Evolutionary conservation across 2,329 filamentous ascomycete genomes (phyloP), one percentile per base, ranked within the genome.

Genomic region (Colletotrichum neosansevieriae): DNA sequence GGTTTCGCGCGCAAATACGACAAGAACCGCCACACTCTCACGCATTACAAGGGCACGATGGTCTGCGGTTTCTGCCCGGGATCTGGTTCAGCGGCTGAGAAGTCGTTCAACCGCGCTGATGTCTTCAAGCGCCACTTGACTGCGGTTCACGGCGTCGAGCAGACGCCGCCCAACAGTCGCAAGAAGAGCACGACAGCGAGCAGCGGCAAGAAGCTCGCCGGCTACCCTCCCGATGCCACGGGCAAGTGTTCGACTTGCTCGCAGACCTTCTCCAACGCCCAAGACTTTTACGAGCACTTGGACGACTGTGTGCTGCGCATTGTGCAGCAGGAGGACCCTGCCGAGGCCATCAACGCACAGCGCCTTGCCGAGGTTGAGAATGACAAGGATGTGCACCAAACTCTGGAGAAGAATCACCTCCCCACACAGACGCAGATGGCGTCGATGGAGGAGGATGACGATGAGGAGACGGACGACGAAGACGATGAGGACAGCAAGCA

Each of bases 231-330:
- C 67, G 92, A 96, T 74, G 90, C 92, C 36, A 96, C 94, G 13
- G 95, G 94, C 80, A 97, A 96, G 83, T 98, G 96, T 81, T 97
- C 94, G 29, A 98, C 94, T 58, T 99, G 96, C 81, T 93, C 92
- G 13, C 88, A 90, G 67, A 97, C 92, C 12, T 98, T 98, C 81
- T 89, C 88, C 82, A 97, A 94, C 75, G 94, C 94, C 5, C 95
- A 98, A 79, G 95, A 98, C 82, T 98, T 98, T 82, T 98, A 98
- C 79, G 96, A 98, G 86, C 95, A 98, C 86, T 85, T 98, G 76
- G 95, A 92, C 74, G 89, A 92, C 80, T 92, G 90, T 76, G 90
- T 92, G 69, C 82, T 92, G 71, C 88, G 89, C 77, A 91, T 91
- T 74, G 90, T 92, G 29, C 89, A 92, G 77, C 89, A 91, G 77